These are phyloP conservation scores for Hymenoscyphus fructigenus DNA, from an alignment of 2,329 filamentous ascomycete genomes.

Conservation along the genomic window DNA sequence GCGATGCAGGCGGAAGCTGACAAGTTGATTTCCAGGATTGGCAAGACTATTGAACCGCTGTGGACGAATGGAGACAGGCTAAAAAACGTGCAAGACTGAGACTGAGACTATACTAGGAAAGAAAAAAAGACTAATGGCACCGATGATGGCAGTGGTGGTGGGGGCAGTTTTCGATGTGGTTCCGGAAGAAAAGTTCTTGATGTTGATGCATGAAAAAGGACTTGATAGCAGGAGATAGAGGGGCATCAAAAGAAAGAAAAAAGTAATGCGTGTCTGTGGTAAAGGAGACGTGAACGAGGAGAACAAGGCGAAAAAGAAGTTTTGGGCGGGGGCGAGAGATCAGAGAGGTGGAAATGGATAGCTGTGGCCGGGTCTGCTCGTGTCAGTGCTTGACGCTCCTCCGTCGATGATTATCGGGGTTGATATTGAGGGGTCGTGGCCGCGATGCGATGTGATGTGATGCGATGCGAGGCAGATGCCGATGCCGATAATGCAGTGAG, in stretches of 20 bases:
- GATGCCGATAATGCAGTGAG: background rate
- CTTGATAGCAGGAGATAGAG: background rate
- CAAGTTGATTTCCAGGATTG: background rate
- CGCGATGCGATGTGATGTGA: too few relatives aligned
- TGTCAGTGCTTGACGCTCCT: background rate
- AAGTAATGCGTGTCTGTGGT: background rate
- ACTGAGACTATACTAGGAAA: background rate
- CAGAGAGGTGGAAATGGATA: background rate
- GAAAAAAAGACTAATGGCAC: background rate
- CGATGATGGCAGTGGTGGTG: background rate
- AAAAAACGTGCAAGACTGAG: background rate
- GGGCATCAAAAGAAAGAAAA: background rate
- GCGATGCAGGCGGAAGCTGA: background rate
- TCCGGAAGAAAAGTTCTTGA: background rate
- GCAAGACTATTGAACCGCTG: background rate
- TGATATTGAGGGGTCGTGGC: background rate
- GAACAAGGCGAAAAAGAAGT: background rate
- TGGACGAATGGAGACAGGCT: background rate
- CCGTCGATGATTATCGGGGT: background rate
- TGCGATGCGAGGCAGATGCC: background rate
- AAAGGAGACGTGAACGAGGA: background rate
- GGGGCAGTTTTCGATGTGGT: background rate
- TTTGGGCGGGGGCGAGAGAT: background rate
- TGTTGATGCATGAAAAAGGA: background rate
- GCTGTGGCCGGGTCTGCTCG: background rate